Conservation (phyloP, 116 monocot genomes). For the Papilionanthe hybrid region DNA sequence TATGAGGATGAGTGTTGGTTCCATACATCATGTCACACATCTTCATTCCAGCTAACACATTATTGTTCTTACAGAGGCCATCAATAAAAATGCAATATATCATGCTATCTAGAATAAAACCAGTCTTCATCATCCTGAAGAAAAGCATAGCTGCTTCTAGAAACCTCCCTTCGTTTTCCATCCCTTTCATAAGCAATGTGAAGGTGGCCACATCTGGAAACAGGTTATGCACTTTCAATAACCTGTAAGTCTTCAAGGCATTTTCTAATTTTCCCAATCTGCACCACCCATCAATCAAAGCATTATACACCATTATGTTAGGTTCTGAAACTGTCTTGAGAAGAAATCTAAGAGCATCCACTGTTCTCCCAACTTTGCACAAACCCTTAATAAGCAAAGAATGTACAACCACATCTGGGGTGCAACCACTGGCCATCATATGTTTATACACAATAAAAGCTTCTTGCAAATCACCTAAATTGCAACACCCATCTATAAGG, state of each 20-base stretch:
- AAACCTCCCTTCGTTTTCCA: constrained; percentile 24
- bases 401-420: constrained; percentile 27
- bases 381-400: constrained; percentile 45
- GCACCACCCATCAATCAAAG: constrained; percentile 44
- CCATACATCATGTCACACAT: constrained; percentile 35
- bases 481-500: constrained; percentile 42
- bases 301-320: constrained; percentile 28
- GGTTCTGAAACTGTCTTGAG: constrained; percentile 27
- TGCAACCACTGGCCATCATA: constrained; percentile 20
- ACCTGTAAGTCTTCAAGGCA: constrained; percentile 20
- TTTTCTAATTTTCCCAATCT: constrained; percentile 20
- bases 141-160: constrained; percentile 29
- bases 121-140: constrained; percentile 42
- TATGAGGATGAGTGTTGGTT: constrained; percentile 37
- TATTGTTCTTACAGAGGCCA: constrained; percentile 34
- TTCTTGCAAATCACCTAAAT: constrained; percentile 18
- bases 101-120: constrained; percentile 25
- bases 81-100: constrained; percentile 33
- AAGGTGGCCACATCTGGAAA: constrained; percentile 43
- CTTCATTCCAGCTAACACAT: constrained; percentile 20
- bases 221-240: constrained; percentile 6
- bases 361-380: constrained; percentile 20
- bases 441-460: constrained; percentile 27
- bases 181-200: constrained; percentile 38
- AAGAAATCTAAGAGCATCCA: constrained; percentile 34